phyloP scores from a whole-genome alignment of 2,329 filamentous ascomycete species.

The Thelonectria discophora region DNA sequence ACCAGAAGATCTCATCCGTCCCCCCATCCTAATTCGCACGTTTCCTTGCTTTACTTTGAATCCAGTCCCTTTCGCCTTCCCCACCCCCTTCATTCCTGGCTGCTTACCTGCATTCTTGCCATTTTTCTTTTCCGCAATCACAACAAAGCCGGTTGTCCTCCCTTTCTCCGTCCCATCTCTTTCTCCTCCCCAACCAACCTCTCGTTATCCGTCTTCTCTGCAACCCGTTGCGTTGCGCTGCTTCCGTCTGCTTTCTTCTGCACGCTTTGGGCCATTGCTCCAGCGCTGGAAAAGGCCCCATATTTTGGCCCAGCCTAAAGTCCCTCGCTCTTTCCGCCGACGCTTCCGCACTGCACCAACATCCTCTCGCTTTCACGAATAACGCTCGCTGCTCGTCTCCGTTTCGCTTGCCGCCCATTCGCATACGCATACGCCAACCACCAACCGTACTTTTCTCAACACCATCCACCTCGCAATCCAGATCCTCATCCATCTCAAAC shows the following conservation, averaged over 20 bases:
- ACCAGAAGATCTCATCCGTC: conserved; percentile 15
- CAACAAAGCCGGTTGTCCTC: conserved; percentile 11
- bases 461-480: not conserved
- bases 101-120: conserved; percentile 20
- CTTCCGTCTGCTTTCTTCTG: not conserved
- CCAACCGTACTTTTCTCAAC: conserved; percentile 4
- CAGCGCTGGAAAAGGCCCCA: conserved; percentile 11
- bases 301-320: conserved; percentile 22
- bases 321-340: conserved; percentile 21
- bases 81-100: conserved; percentile 25
- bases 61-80: conserved; percentile 19
- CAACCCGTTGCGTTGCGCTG: no score
- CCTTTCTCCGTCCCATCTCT: not conserved
- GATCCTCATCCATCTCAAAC: conserved; percentile 7
- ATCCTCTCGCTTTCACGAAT: conserved; percentile 11
- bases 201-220: not conserved
- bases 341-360: conserved; percentile 4
- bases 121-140: conserved; percentile 8
- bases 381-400: conserved; percentile 19
- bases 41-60: conserved; percentile 13
- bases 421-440: conserved; percentile 4
- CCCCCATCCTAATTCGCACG: conserved; percentile 7
- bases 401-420: conserved; percentile 28
- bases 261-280: conserved; percentile 4
- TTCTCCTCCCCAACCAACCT: conserved; percentile 16